A percentile compares a stretch with the other conserved stretches of the same genome.
Conservation (phyloP, 106 monocot species). For the Acorus gramineus region DNA sequence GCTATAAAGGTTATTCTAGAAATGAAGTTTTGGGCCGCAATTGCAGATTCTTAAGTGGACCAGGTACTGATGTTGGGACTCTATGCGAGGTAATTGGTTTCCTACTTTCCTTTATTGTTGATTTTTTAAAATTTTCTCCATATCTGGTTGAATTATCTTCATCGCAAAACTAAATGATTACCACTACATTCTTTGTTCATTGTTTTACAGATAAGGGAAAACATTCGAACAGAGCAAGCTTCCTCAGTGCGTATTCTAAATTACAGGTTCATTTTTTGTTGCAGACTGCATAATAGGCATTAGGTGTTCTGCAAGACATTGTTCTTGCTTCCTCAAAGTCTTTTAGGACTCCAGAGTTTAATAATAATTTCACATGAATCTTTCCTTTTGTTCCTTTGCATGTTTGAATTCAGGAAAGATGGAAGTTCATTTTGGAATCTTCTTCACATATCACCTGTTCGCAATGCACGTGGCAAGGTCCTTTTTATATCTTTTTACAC, state of each 20-base stretch:
- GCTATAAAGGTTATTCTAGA: conserved; percentile 55
- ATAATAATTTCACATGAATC: too few relatives aligned
- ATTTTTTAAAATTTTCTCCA: background rate
- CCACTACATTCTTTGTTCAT: background rate
- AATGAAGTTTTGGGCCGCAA: conserved; percentile 80
- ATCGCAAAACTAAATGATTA: background rate
- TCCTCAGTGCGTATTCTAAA: conserved; percentile 72
- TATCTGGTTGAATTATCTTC: too few relatives aligned
- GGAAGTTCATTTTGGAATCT: conserved; percentile 78
- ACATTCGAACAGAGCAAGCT: conserved; percentile 38
- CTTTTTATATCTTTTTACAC: background rate
- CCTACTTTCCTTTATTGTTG: background rate
- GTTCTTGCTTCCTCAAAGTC: too few relatives aligned
- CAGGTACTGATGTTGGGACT: conserved; percentile 42
- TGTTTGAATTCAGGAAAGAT: conserved; percentile 53
- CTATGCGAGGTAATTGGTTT: conserved; percentile 40
- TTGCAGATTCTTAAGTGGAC: conserved; percentile 78
- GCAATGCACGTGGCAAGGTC: conserved; percentile 93
- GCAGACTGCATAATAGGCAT: too few relatives aligned
- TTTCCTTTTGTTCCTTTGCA: too few relatives aligned
- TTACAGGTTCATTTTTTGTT: conserved; percentile 52
- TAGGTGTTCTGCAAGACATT: too few relatives aligned
- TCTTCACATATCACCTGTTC: conserved; percentile 70
- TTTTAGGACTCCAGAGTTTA: too few relatives aligned
- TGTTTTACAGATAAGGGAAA: conserved; percentile 44